These are phyloP conservation scores for Hypoxylon subgilvum DNA, from an alignment of 495 filamentous ascomycete species.

Conservation along the genomic window DNA sequence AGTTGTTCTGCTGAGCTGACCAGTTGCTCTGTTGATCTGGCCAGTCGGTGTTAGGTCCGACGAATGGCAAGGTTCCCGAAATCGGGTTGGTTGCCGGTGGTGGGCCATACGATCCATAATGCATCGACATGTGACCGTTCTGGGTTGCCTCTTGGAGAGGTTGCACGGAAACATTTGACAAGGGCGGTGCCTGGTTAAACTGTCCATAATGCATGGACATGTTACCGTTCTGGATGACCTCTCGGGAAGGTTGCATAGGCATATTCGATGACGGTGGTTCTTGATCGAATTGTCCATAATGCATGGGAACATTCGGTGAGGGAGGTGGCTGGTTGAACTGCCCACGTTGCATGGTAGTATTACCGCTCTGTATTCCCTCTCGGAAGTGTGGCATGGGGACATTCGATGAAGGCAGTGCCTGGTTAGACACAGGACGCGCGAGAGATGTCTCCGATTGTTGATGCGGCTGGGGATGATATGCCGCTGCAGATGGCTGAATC, in stretches of 20 bases:
- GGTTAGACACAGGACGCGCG: no score
- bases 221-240: no score
- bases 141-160: constrained; percentile 2
- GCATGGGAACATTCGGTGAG: no score
- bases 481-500: background rate
- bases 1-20: background rate
- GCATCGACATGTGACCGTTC: constrained; percentile 36
- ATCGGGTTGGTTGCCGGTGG: constrained; percentile 24
- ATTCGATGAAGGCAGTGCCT: no score
- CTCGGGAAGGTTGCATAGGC: no score
- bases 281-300: constrained; percentile 6
- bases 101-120: constrained; percentile 50
- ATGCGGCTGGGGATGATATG: no score
- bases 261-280: no score
- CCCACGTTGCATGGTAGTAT: no score
- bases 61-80: constrained; percentile 43
- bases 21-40: constrained; percentile 3
- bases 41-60: constrained; percentile 42
- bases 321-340: no score
- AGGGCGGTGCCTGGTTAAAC: constrained; percentile 16
- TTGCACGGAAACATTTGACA: constrained; percentile 23
- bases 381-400: no score
- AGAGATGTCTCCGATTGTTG: no score
- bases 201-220: constrained; percentile 27
- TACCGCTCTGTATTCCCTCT: no score